Percentiles rank a stretch among this genome's conserved stretches.
These are phyloP conservation scores for Funneliformis mosseae DNA, from an alignment of 192 early-diverging fungal genomes.

Conservation along the genomic window DNA sequence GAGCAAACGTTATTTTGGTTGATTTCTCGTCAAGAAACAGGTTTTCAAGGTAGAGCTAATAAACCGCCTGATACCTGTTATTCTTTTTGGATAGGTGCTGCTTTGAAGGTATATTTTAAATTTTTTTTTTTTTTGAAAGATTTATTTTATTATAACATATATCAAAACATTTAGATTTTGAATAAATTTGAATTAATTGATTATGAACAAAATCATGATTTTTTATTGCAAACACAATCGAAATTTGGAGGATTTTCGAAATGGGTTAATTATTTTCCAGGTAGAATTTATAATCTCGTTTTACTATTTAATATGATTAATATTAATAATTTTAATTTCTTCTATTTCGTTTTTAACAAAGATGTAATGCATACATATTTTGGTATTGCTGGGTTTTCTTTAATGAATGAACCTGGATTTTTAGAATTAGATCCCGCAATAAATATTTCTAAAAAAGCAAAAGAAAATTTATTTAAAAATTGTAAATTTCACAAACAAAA, in stretches of 20 bases:
- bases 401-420: constrained; percentile 57
- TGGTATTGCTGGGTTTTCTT: constrained; percentile 70
- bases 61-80: constrained; percentile 95
- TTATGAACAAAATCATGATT: constrained; percentile 52
- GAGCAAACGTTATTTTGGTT: constrained; percentile 72
- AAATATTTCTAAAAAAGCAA: constrained; percentile 54
- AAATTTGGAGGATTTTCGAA: constrained; percentile 54
- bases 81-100: constrained; percentile 94
- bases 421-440: constrained; percentile 52
- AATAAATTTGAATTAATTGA: constrained; percentile 63
- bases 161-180: constrained; percentile 50
- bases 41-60: constrained; percentile 89
- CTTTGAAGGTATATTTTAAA: constrained; percentile 56
- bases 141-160: neutral
- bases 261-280: neutral
- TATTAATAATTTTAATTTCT: no score
- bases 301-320: neutral
- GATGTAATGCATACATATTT: constrained; percentile 87
- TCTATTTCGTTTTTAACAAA: constrained; percentile 35
- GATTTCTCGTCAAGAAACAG: constrained; percentile 71
- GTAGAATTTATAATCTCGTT: neutral
- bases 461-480: constrained; percentile 40
- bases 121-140: neutral
- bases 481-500: constrained; percentile 46
- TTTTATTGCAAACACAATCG: constrained; percentile 62